These are phyloP conservation scores for Alternaria alternata DNA, from an alignment of 2,329 filamentous ascomycete genomes.

Conservation along the genomic window DNA sequence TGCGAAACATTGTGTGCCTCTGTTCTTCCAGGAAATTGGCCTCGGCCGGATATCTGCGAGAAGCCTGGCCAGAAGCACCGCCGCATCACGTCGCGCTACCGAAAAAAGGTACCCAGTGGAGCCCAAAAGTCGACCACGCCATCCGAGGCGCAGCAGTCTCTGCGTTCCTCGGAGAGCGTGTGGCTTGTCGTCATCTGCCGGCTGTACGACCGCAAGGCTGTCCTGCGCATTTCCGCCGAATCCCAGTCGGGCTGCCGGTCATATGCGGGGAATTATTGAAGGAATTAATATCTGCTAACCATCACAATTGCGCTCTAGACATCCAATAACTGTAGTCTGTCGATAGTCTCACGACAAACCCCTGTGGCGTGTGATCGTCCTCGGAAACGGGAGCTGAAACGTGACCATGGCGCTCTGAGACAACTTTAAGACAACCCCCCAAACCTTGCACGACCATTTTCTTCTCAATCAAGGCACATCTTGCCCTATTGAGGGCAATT, in stretches of 20 bases:
- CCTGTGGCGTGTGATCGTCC: conserved; percentile 40
- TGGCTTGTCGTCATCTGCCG: conserved; percentile 25
- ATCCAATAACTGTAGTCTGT: conserved; percentile 25
- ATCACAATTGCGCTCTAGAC: conserved; percentile 2
- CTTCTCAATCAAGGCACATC: conserved; percentile 24
- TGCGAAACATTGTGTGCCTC: conserved; percentile 30
- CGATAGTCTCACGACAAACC: conserved; percentile 32
- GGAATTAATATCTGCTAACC: conserved; percentile 9
- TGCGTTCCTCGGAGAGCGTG: conserved; percentile 10
- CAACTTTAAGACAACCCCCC: conserved; percentile 43
- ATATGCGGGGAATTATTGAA: conserved; percentile 30
- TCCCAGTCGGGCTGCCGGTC: neutral
- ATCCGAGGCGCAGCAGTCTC: conserved; percentile 29
- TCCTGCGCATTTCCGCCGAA: conserved; percentile 8
- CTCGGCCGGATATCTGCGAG: conserved; percentile 16
- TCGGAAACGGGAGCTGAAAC: conserved; percentile 48
- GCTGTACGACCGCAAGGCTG: conserved; percentile 9
- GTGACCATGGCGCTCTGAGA: conserved; percentile 42
- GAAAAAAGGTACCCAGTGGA: conserved; percentile 6
- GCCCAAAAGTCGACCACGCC: conserved; percentile 15
- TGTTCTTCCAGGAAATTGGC: conserved; percentile 5
- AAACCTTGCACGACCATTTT: conserved; percentile 34
- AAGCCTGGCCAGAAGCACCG: conserved; percentile 7
- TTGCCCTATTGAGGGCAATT: conserved; percentile 32
- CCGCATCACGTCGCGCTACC: conserved; percentile 14